phyloP scores from a whole-genome alignment of 2,329 filamentous ascomycete species.

The Proliferodiscus dingleyae region DNA sequence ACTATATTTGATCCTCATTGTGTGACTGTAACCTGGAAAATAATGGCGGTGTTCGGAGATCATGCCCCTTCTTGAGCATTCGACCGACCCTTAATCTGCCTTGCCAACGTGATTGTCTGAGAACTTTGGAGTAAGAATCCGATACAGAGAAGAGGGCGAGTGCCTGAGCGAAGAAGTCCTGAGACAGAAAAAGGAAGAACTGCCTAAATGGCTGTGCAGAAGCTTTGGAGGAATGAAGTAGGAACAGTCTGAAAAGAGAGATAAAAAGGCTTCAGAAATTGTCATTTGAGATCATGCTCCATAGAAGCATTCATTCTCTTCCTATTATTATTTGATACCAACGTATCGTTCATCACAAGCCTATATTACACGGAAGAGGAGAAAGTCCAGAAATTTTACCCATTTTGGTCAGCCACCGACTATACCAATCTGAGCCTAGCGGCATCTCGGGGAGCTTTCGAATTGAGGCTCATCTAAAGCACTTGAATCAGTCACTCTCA shows the following conservation, averaged over 20 bases:
- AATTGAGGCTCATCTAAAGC: not conserved
- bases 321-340: conserved; percentile 58
- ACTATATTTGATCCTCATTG: too few species aligned
- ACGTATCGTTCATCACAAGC: conserved; percentile 58
- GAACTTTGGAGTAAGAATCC: too few species aligned
- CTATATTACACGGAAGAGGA: conserved; percentile 31
- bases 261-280: conserved; percentile 56
- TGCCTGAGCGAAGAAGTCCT: not conserved
- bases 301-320: conserved; percentile 59
- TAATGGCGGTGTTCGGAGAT: too few species aligned
- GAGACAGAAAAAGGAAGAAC: not conserved
- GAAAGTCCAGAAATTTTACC: not conserved
- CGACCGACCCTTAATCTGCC: too few species aligned
- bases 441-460: not conserved
- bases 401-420: not conserved
- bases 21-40: too few species aligned
- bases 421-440: not conserved
- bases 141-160: too few species aligned
- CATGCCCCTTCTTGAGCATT: too few species aligned
- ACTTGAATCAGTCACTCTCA: too few species aligned
- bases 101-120: too few species aligned
- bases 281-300: conserved; percentile 54
- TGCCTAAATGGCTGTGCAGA: not conserved
- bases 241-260: not conserved
- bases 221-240: not conserved